Base-by-base conservation (phyloP, 495 filamentous ascomycete genomes). In the Aspergillus ellipticus region DNA sequence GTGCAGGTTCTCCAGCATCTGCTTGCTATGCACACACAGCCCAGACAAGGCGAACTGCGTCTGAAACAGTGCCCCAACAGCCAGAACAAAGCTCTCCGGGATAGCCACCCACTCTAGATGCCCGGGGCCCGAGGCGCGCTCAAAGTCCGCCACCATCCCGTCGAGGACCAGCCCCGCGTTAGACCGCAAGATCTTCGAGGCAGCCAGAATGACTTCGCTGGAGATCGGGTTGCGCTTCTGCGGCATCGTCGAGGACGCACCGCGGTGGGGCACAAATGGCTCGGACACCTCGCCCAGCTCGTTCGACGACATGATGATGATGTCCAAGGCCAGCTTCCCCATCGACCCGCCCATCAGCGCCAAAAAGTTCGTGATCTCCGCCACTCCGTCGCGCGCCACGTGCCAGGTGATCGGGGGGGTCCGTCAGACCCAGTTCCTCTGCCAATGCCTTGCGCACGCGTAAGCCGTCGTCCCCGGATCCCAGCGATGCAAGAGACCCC, bases 181-280 rank as follows among this genome's bases (percentile, higher is more conserved):
- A 1, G 76, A 71, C 11, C 77, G 69, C 0, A 81, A 63, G 17
- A 79, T 66, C 51, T 80, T 81, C 9, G 75, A 78, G 19, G 77
- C 77, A 4, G 77, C 78, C 1, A 79, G 61, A 9, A 80, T 80
- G 11, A 81, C 75, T 55, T 81, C 78, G 42, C 69, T 75, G 0
- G 76, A 79, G 22, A 82, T 82, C 3, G 79, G 79, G 50, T 82
- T 82, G 21, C 76, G 68, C 59, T 81, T 82, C 60, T 82, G 79
- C 19, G 79, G 79, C 79, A 82, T 82, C 1, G 79, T 82, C 1
- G 73, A 76, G 10, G 74, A 78, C 7, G 78, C 76, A 9, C 79
- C 79, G 11, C 79, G 74, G 58, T 81, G 78, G 10, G 76, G 77
- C 9, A 80, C 76, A 51, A 80, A 82, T 1, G 78, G 79, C 56